Percentiles rank a stretch among this genome's conserved stretches.
phyloP scores from a whole-genome alignment of 257 asterid species.

The Solanum pennellii region DNA sequence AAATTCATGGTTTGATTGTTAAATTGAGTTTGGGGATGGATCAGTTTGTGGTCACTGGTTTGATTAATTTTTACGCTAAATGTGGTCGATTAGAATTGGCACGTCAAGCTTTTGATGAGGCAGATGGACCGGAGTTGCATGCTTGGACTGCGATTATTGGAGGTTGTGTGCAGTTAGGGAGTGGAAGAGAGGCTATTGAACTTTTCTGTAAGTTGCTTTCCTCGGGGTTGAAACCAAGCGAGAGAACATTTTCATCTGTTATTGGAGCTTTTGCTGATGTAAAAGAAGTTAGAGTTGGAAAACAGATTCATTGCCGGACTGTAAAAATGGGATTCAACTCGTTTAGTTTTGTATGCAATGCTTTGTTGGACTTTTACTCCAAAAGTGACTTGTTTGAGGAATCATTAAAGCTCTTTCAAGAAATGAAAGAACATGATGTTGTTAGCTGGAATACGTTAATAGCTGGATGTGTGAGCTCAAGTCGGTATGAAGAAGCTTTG shows the following conservation, averaged over 20 bases:
- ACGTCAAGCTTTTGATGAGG: slow-evolving; percentile 36
- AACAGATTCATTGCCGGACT: slow-evolving; percentile 44
- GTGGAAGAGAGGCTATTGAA: slow-evolving; percentile 33
- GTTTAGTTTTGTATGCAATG: slow-evolving; percentile 48
- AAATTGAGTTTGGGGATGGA: slow-evolving; percentile 46
- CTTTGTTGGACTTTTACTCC: slow-evolving; percentile 47
- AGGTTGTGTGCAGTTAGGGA: slow-evolving; percentile 46
- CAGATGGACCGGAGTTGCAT: slow-evolving; percentile 32
- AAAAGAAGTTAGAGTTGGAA: slow-evolving; percentile 29
- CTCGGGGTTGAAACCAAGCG: slow-evolving; percentile 43
- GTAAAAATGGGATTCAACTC: slow-evolving; percentile 43
- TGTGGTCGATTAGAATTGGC: slow-evolving; percentile 55
- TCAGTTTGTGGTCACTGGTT: slow-evolving; percentile 44
- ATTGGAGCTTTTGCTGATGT: slow-evolving; percentile 60
- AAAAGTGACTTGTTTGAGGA: slow-evolving; percentile 32
- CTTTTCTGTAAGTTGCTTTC: slow-evolving; percentile 38
- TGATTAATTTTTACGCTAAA: slow-evolving; percentile 65
- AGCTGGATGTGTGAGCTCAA: slow-evolving; percentile 34
- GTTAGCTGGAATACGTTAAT: slow-evolving; percentile 66
- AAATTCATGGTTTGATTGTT: slow-evolving; percentile 43
- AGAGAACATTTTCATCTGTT: slow-evolving; percentile 50
- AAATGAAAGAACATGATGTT: slow-evolving; percentile 39
- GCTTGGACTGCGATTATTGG: slow-evolving; percentile 85
- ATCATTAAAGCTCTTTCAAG: slow-evolving; percentile 29
- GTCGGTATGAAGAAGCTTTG: slow-evolving; percentile 30